Percentiles rank a stretch among this genome's conserved stretches.
Conservation (phyloP, 2,329 filamentous ascomycete species). For the Emmonsiellopsis sp. region DNA sequence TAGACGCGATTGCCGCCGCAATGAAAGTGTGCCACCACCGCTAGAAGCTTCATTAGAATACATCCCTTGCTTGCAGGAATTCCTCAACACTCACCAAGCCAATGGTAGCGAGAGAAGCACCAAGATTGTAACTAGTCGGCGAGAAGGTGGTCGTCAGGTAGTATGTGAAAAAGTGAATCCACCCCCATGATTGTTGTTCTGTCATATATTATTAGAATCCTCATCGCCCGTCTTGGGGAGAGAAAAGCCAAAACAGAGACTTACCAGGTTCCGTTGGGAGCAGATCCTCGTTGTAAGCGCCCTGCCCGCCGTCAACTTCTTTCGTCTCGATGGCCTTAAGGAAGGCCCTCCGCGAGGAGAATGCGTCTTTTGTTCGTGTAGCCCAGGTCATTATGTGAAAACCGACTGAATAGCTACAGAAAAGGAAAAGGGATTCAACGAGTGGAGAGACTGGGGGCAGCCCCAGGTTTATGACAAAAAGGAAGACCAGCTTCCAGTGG, state of each 20-base stretch:
- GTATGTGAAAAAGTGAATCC: neutral
- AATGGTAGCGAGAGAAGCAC: constrained; percentile 3
- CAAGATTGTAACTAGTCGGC: constrained; percentile 8
- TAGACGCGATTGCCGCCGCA: neutral
- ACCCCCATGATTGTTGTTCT: neutral
- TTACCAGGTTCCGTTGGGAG: neutral
- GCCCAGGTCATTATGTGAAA: too few relatives aligned
- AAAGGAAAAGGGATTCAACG: too few relatives aligned
- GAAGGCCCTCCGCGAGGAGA: neutral
- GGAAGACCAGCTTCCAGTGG: too few relatives aligned
- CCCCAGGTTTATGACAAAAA: too few relatives aligned
- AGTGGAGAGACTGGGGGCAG: too few relatives aligned
- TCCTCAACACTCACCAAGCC: neutral
- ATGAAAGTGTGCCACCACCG: neutral
- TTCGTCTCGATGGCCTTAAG: neutral
- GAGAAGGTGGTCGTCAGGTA: neutral
- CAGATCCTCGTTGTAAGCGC: neutral
- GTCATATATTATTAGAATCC: neutral
- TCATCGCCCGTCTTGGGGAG: neutral
- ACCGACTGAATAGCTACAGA: too few relatives aligned
- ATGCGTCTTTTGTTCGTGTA: neutral
- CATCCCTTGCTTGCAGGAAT: neutral
- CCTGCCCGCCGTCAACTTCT: neutral
- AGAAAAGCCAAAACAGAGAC: neutral
- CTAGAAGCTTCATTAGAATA: neutral